Base-by-base conservation (phyloP, 257 asterid species). In the Anisodus tanguticus region DNA sequence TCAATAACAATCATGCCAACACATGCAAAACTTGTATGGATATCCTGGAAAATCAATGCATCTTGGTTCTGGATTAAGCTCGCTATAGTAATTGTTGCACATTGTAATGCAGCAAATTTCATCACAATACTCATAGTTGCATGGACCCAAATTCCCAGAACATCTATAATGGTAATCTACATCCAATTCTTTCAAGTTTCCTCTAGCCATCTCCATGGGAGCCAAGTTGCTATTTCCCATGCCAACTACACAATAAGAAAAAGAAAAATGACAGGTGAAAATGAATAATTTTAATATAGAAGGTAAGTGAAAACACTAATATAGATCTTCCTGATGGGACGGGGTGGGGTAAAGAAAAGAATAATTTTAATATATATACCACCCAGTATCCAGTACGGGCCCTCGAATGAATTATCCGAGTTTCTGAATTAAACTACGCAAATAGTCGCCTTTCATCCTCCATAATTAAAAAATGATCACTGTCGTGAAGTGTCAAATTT, bases 1-100 rank as follows among this genome's bases (percentile, higher is more conserved):
- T 74, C 43, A 74, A 19, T 19, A 81, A 60, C 84, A 81, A 43
- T 81, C 84, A 81, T 81, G 84, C 70, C 43, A 62, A 45, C 84
- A 81, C 43, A 62, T 45, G 17, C 84, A 81, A 49, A 81, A 63
- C 37, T 51, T 62, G 26, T 35, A 63, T 76, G 81, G 47, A 51
- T 3, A 76, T 76, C 47, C 81, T 26, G 12, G 7, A 26, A 1
- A 76, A 2, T 76, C 81, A 49, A 2, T 13, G 43, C 81, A 76
- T 22, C 9, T 31, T 76, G 81, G 81, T 51, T 81, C 39, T 43
- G 76, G 59, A 22, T 59, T 39, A 41, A 59, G 72, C 11, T 22
- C 76, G 49, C 58, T 49, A 62, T 81, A 81, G 16, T 81, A 26
- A 45, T 2, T 15, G 35, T 6, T 60, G 45, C 83, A 80, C 3